Conservation (phyloP, 2,329 filamentous ascomycete genomes). For the Colletotrichum musicola region DNA sequence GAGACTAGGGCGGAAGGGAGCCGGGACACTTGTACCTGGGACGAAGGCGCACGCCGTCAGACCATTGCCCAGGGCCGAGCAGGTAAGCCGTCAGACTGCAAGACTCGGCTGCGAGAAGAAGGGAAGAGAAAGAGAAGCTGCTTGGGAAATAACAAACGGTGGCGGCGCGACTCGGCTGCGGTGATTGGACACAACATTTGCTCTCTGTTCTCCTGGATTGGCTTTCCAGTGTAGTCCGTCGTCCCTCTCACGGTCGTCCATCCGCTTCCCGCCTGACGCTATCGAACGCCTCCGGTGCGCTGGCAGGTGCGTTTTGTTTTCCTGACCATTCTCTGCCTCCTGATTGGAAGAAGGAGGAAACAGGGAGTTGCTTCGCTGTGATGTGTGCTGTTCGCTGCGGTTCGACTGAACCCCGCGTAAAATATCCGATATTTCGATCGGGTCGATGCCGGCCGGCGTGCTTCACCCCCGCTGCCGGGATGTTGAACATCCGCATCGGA, state of each 20-base stretch:
- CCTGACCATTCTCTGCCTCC: neutral
- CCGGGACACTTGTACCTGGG: neutral
- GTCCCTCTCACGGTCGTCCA: neutral
- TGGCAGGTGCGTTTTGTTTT: conserved; percentile 9
- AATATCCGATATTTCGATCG: conserved; percentile 19
- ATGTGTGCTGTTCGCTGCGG: too few relatives aligned
- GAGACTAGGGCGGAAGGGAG: neutral
- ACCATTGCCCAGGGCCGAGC: neutral
- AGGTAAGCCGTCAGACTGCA: conserved; percentile 8
- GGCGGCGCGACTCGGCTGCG: neutral
- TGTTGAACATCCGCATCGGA: neutral
- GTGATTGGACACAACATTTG: neutral
- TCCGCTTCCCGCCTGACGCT: conserved; percentile 14
- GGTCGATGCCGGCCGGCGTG: neutral
- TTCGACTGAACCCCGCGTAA: neutral
- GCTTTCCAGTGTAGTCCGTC: conserved; percentile 9
- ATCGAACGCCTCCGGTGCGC: conserved; percentile 33
- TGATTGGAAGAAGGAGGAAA: conserved; percentile 4
- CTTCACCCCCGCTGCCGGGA: neutral
- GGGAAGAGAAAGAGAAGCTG: neutral
- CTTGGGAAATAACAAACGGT: neutral
- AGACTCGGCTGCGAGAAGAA: neutral
- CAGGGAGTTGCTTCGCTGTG: too few relatives aligned
- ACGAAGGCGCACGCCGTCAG: conserved; percentile 5
- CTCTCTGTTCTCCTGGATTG: neutral